Evolutionary conservation across 2,329 filamentous ascomycete species (phyloP).

Genomic region (Arachnomyces sp.): DNA sequence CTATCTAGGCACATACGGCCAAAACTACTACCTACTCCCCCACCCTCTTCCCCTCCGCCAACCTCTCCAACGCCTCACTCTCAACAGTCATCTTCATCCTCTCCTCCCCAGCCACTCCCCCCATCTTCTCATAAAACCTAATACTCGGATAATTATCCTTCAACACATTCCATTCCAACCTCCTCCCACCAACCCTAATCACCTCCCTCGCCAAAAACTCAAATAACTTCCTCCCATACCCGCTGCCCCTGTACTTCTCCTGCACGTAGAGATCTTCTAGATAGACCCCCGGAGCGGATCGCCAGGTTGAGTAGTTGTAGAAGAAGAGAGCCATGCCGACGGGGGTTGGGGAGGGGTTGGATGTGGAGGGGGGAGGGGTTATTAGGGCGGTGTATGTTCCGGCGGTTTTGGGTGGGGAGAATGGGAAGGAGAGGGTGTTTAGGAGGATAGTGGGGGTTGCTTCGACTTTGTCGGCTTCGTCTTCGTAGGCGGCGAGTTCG

Average conservation of each 20-base stretch:
- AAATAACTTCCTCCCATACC: conserved; percentile 72
- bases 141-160: conserved; percentile 91
- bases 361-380: conserved; percentile 41
- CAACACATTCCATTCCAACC: conserved; percentile 84
- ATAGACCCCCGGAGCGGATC: conserved; percentile 77
- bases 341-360: conserved; percentile 33
- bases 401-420: conserved; percentile 39
- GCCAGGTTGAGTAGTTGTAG: conserved; percentile 94
- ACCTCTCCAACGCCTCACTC: conserved; percentile 33
- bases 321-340: conserved; percentile 87
- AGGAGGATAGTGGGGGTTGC: conserved; percentile 69
- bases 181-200: conserved; percentile 59
- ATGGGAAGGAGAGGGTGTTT: conserved; percentile 70
- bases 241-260: conserved; percentile 60
- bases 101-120: conserved; percentile 39
- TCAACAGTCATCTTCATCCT: conserved; percentile 46
- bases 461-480: conserved; percentile 64
- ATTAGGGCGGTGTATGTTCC: conserved; percentile 72
- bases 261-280: conserved; percentile 89
- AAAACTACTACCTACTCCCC: not conserved
- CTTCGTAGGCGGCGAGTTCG: conserved; percentile 82
- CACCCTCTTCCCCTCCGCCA: conserved; percentile 25
- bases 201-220: conserved; percentile 73
- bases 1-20: too few species aligned
- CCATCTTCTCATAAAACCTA: conserved; percentile 62